A percentile compares a stretch with the other conserved stretches of the same genome.
phyloP scores from a whole-genome alignment of 2,329 filamentous ascomycete species.

The Exophiala bonariae region DNA sequence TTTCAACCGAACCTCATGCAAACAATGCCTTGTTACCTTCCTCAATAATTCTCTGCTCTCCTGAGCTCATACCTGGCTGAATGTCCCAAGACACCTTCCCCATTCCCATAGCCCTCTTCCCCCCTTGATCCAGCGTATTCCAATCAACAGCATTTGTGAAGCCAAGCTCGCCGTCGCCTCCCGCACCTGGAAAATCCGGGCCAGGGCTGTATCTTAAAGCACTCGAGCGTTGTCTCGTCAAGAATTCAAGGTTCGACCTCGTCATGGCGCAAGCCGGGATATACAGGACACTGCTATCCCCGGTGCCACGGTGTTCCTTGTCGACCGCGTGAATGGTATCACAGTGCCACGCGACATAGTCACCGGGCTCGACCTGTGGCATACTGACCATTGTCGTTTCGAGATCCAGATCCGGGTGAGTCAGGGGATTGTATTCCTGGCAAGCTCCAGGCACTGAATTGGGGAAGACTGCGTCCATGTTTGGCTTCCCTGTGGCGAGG shows the following conservation, averaged over 20 bases:
- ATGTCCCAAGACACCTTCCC: conserved; percentile 50
- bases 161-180: conserved; percentile 41
- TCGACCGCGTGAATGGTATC: conserved; percentile 77
- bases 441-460: conserved; percentile 68
- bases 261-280: conserved; percentile 85
- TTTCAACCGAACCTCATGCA: no score
- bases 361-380: conserved; percentile 67
- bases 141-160: conserved; percentile 41
- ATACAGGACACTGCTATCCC: conserved; percentile 82
- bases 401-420: conserved; percentile 71
- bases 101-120: conserved; percentile 57
- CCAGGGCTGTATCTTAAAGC: conserved; percentile 68
- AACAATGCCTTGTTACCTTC: conserved; percentile 58
- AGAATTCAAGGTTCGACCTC: conserved; percentile 69
- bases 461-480: conserved; percentile 58
- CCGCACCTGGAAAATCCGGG: conserved; percentile 67
- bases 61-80: conserved; percentile 46
- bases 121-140: conserved; percentile 43
- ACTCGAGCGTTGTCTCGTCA: conserved; percentile 67
- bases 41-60: conserved; percentile 53
- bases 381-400: conserved; percentile 70
- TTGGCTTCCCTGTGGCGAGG: conserved; percentile 45
- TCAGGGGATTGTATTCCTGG: conserved; percentile 64
- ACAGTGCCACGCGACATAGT: conserved; percentile 65
- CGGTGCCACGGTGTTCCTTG: conserved; percentile 67